Evolutionary conservation across 352 stramenopile species (phyloP).

Genomic region (Pythium diclinum): DNA sequence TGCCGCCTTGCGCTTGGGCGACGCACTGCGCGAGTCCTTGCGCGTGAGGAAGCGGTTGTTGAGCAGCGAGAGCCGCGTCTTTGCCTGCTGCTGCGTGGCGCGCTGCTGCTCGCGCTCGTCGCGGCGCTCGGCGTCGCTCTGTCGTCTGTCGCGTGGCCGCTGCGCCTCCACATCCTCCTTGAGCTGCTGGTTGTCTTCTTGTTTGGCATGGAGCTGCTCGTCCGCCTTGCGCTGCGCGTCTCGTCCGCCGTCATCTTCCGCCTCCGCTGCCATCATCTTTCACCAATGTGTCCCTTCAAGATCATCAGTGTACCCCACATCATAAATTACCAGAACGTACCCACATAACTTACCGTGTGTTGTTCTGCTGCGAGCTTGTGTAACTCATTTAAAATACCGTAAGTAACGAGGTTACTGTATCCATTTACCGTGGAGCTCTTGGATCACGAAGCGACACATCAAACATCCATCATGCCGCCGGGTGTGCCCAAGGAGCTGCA

Average conservation of each 20-base stretch:
- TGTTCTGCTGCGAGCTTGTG: not conserved
- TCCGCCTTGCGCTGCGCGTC: not conserved
- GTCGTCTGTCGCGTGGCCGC: conserved; percentile 12
- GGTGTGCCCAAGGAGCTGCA: conserved; percentile 44
- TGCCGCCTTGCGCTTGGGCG: not conserved
- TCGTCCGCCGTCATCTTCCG: not conserved
- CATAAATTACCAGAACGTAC: not conserved
- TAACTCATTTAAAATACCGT: conserved; percentile 2
- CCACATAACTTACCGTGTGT: not conserved
- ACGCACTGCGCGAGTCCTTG: conserved; percentile 20
- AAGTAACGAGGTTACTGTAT: not conserved
- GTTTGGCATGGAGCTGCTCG: not conserved
- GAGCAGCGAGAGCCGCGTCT: conserved; percentile 23
- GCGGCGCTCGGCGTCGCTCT: conserved; percentile 36
- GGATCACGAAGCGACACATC: not conserved
- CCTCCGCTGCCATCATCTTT: conserved; percentile 20
- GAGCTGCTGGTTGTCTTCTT: not conserved
- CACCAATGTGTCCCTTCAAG: not conserved
- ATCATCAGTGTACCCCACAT: not conserved
- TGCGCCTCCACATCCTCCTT: not conserved
- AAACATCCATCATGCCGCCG: conserved; percentile 20
- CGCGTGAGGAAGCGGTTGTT: conserved; percentile 59
- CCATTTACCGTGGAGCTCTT: not conserved
- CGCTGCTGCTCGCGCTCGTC: conserved; percentile 42
- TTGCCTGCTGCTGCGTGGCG: conserved; percentile 22